Conservation (phyloP, 202 grass and related monocot species). For the Bolboschoenoplectus hybrid region DNA sequence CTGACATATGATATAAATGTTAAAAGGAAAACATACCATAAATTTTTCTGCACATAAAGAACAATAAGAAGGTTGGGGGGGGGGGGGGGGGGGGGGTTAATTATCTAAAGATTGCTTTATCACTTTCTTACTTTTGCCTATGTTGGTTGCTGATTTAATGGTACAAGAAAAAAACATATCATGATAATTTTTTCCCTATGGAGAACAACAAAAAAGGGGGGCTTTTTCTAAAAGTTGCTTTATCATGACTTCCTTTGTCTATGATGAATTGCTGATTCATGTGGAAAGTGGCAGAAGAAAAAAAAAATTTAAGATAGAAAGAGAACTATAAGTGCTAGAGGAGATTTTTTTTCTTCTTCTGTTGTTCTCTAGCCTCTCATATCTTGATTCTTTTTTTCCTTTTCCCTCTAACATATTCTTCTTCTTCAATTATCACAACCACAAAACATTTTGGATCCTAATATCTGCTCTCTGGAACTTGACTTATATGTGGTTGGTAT, state of each 20-base stretch:
- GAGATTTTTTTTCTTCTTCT: conserved; percentile 27
- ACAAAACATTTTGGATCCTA: conserved; percentile 34
- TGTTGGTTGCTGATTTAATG: not conserved
- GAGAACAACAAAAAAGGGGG: not conserved
- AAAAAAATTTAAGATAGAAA: conserved; percentile 7
- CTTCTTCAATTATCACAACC: conserved; percentile 33
- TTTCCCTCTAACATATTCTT: not conserved
- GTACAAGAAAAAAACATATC: not conserved
- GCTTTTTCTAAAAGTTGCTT: not conserved
- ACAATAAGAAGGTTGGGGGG: not conserved
- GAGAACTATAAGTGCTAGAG: conserved; percentile 24
- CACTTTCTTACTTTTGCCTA: conserved; percentile 12
- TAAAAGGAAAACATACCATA: not conserved
- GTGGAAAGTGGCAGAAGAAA: conserved; percentile 25
- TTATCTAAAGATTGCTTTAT: conserved; percentile 20
- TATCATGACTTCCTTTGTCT: conserved; percentile 11
- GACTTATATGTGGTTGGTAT: conserved; percentile 30
- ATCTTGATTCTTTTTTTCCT: not conserved
- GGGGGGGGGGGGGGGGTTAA: not conserved
- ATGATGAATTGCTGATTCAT: conserved; percentile 28
- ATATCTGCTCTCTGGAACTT: conserved; percentile 24
- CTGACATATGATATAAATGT: not conserved
- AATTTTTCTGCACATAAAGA: not conserved
- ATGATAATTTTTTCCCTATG: not conserved
- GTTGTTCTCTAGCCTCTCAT: conserved; percentile 24